Conservation (phyloP, 129 eudicot genomes). For the Erigeron canadensis region DNA sequence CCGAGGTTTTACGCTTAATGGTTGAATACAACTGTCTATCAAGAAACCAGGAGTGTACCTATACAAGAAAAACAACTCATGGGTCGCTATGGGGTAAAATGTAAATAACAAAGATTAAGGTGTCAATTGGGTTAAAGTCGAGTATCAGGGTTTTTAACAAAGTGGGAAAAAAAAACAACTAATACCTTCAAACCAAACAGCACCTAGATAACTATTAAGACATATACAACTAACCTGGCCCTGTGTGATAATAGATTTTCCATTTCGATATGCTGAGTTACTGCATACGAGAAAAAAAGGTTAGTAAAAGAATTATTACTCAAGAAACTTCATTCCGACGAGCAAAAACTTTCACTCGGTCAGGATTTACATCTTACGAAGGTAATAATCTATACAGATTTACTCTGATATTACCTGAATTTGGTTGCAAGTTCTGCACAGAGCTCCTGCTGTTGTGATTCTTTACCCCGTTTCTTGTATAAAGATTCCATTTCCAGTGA, state of each 20-base stretch:
- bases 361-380: background rate
- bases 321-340: conserved; percentile 13
- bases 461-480: conserved; percentile 45
- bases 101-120: conserved; percentile 6
- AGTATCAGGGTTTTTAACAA: background rate
- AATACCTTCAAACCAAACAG: conserved; percentile 8
- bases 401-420: conserved; percentile 46
- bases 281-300: conserved; percentile 21
- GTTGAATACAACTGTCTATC: background rate
- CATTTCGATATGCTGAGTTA: conserved; percentile 32
- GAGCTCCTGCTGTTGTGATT: conserved; percentile 39
- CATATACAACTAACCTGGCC: conserved; percentile 34
- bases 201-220: background rate
- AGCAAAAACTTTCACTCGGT: conserved; percentile 6
- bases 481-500: conserved; percentile 55
- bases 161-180: no score
- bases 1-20: conserved; percentile 18
- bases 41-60: background rate
- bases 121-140: background rate
- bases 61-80: background rate
- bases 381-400: conserved; percentile 1
- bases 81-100: background rate
- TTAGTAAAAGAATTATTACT: conserved; percentile 6
- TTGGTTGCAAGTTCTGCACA: conserved; percentile 69
- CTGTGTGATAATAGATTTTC: conserved; percentile 27